Evolutionary conservation across 495 filamentous ascomycete genomes (phyloP), one percentile per base, ranked within the genome.

Genomic region (Penicillium nucicola): DNA sequence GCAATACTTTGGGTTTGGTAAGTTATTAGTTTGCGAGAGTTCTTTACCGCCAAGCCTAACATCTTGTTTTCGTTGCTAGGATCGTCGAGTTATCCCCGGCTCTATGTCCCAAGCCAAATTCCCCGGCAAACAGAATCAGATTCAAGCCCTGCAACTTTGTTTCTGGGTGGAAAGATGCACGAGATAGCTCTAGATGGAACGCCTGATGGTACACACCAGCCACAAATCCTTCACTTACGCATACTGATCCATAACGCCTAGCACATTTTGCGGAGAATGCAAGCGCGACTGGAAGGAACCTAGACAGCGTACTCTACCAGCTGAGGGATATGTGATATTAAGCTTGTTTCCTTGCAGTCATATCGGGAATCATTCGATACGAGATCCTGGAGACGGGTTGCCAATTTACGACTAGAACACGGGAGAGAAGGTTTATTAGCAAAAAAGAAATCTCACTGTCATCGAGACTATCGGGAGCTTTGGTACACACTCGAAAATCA

Each of bases 101-200:
- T 70, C 35, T 59, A 67, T 51, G 45, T 61, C 52, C 63, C 63
- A 39, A 53, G 33, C 34, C 34, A 61, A 49, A 36, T 65, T 11
- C 62, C 62, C 22, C 56, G 46, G 39, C 59, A 62, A 47, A 59
- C 61, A 58, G 55, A 65, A 35, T 61, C 43, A 31, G 52, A 67
- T 44, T 63, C 45, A 35, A 70, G 67, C 52, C 54, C 64, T 56
- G 65, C 67, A 53, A 70, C 62, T 46, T 55, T 66, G 39, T 57
- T 61, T 33, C 23, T 68, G 33, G 46, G 33, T 44, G 65, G 65
- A 41, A 60, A 60, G 44, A 65, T 60, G 58, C 54, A 70, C 52
- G 58, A 67, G 34, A 58, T 70, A 46, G 55, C 57, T 38, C 44
- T 66, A 45, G 58, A 70, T 63, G 60, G 52, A 15, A 66, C 60